phyloP scores from a whole-genome alignment of 1,284 basidiomycete genomes.

The Ustilago esculenta region DNA sequence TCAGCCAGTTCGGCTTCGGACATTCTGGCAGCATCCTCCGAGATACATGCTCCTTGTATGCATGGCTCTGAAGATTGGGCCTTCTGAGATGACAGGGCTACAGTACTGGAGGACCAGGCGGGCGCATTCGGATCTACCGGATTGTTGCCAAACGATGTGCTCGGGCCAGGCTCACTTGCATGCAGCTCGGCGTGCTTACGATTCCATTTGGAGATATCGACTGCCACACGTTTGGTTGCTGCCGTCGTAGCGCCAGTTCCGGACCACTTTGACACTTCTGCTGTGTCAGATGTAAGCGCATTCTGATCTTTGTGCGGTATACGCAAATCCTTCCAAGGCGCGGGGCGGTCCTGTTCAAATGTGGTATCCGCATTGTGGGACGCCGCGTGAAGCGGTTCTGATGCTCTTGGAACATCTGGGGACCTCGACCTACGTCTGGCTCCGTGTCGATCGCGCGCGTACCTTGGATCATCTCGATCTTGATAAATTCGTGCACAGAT shows the following conservation, averaged over 20 bases:
- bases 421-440: slow-evolving; percentile 20
- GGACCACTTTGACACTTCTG: too few relatives aligned
- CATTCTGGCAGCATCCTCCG: slow-evolving; percentile 7
- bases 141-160: not conserved
- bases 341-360: not conserved
- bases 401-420: not conserved
- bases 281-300: too few relatives aligned
- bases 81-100: not conserved
- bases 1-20: slow-evolving; percentile 6
- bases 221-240: slow-evolving; percentile 25
- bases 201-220: slow-evolving; percentile 42
- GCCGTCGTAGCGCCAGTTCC: slow-evolving; percentile 14
- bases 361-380: not conserved
- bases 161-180: not conserved
- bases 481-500: not conserved
- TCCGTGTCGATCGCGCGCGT: not conserved
- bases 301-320: not conserved
- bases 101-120: not conserved
- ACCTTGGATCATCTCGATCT: slow-evolving; percentile 21
- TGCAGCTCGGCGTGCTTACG: slow-evolving; percentile 42
- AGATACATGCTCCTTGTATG: too few relatives aligned
- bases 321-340: slow-evolving; percentile 19
- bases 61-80: not conserved
- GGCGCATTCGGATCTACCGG: not conserved
- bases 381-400: not conserved